Evolutionary conservation across 108 stramenopile species (phyloP).

Genomic region (Cyclotella sp.): DNA sequence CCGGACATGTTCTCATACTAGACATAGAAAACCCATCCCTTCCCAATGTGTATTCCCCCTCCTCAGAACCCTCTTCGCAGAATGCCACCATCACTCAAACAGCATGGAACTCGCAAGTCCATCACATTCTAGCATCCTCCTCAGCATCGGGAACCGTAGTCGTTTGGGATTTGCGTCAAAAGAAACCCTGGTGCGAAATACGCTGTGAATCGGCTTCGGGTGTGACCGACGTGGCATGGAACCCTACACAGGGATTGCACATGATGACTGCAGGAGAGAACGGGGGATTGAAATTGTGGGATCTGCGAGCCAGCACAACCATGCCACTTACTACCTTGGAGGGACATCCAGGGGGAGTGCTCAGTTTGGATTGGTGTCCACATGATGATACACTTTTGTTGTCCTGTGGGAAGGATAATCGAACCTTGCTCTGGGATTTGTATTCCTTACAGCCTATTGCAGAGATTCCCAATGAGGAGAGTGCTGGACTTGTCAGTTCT

Average conservation of each 20-base stretch:
- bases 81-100: constrained; percentile 85
- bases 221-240: constrained; percentile 92
- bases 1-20: constrained; percentile 5
- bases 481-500: not conserved
- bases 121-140: constrained; percentile 93
- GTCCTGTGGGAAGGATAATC: constrained; percentile 94
- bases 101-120: constrained; percentile 96
- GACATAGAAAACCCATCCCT: not conserved
- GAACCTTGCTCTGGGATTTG: constrained; percentile 97
- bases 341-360: constrained; percentile 92
- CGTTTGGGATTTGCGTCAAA: constrained; percentile 94
- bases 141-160: constrained; percentile 84
- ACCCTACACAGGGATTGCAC: constrained; percentile 94
- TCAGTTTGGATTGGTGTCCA: constrained; percentile 96
- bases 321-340: constrained; percentile 89
- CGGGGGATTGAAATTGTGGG: constrained; percentile 94
- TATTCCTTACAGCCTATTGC: constrained; percentile 82
- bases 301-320: constrained; percentile 91
- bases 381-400: constrained; percentile 86
- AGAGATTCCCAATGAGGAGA: constrained; percentile 81
- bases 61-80: constrained; percentile 48
- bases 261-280: constrained; percentile 95
- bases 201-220: constrained; percentile 64
- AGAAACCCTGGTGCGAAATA: constrained; percentile 96
- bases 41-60: constrained; percentile 25